Conservation (phyloP, 768 basidiomycete genomes). For the Tubosaeta sp. region DNA sequence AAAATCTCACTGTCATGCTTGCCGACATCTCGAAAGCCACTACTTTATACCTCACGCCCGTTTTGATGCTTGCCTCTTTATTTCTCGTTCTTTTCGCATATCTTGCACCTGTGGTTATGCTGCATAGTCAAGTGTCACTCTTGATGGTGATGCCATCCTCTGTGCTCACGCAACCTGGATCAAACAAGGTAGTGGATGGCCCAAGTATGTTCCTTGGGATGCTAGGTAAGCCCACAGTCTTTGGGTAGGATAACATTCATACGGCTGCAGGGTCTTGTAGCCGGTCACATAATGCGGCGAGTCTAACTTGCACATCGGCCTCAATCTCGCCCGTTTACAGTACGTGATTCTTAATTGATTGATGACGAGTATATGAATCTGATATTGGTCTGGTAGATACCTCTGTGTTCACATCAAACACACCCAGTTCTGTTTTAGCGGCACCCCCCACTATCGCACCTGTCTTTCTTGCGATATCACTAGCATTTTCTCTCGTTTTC, state of each 20-base stretch:
- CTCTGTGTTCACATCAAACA: slow-evolving; percentile 54
- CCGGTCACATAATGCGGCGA: slow-evolving; percentile 43
- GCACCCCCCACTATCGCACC: slow-evolving; percentile 61
- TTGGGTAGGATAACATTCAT: not conserved
- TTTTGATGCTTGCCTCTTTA: slow-evolving; percentile 61
- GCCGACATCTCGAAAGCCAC: slow-evolving; percentile 63
- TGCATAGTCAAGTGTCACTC: slow-evolving; percentile 60
- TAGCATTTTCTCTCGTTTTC: slow-evolving; percentile 56
- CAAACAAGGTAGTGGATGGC: slow-evolving; percentile 47
- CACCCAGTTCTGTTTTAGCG: slow-evolving; percentile 52
- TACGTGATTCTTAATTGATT: slow-evolving; percentile 27
- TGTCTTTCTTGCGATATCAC: slow-evolving; percentile 56
- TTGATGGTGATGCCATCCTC: slow-evolving; percentile 60
- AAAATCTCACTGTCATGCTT: slow-evolving; percentile 46
- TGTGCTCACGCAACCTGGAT: slow-evolving; percentile 33
- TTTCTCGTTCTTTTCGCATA: slow-evolving; percentile 64
- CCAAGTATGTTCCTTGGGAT: slow-evolving; percentile 64
- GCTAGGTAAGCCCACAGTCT: slow-evolving; percentile 45
- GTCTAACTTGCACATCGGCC: slow-evolving; percentile 52
- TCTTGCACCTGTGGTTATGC: slow-evolving; percentile 58
- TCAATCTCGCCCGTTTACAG: slow-evolving; percentile 60
- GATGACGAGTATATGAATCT: not conserved
- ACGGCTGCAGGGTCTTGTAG: slow-evolving; percentile 60
- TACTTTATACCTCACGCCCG: slow-evolving; percentile 62
- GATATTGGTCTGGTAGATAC: slow-evolving; percentile 42